These are phyloP conservation scores for Cardiosporidium cionae DNA, from an alignment of 169 alveolate species.

Conservation along the genomic window DNA sequence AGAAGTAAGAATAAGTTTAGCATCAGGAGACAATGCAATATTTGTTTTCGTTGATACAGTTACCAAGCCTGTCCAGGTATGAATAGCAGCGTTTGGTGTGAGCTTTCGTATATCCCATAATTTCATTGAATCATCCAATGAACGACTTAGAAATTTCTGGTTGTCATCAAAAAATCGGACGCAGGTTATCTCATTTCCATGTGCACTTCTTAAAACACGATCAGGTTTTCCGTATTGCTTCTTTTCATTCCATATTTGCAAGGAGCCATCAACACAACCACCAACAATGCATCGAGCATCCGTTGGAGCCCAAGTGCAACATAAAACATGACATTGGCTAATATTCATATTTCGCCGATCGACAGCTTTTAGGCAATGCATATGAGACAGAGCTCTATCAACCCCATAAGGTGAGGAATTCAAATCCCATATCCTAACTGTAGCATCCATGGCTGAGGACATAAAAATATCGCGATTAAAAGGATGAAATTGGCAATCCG, in stretches of 20 bases:
- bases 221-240: constrained; percentile 15
- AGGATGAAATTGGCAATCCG: constrained; percentile 17
- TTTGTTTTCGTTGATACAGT: background rate
- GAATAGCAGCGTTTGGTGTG: background rate
- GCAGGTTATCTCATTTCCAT: background rate
- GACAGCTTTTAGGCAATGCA: constrained; percentile 20
- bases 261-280: constrained; percentile 34
- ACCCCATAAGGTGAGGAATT: constrained; percentile 11
- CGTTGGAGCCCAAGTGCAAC: constrained; percentile 10
- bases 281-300: constrained; percentile 17
- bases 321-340: background rate
- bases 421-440: constrained; percentile 30
- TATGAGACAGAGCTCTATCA: constrained; percentile 9
- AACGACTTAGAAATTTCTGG: constrained; percentile 6
- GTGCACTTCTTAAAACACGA: background rate
- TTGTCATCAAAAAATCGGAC: constrained; percentile 3
- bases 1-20: background rate
- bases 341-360: constrained; percentile 24
- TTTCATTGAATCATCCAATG: background rate
- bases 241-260: constrained; percentile 26
- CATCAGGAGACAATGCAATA: constrained; percentile 20
- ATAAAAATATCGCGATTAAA: background rate
- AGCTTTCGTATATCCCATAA: constrained; percentile 30
- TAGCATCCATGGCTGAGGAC: constrained; percentile 15
- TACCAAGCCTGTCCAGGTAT: background rate